Conservation (phyloP, 495 filamentous ascomycete species). For the Pyronema domesticum region DNA sequence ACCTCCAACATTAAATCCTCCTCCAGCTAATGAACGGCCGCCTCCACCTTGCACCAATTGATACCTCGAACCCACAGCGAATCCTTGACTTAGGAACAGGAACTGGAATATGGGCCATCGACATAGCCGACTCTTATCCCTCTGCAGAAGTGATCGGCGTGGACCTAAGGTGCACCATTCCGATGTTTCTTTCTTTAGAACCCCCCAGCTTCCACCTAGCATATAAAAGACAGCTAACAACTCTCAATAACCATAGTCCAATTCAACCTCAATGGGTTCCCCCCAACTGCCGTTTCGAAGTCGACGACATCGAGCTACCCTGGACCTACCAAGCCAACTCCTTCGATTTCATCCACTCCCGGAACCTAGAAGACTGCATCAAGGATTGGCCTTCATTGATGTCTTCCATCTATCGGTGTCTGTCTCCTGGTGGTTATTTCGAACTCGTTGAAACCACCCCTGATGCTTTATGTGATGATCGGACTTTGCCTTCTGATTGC, state of each 20-base stretch:
- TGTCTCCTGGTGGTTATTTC: constrained; percentile 4
- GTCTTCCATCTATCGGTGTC: not conserved
- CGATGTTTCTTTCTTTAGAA: no score
- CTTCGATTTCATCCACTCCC: constrained; percentile 27
- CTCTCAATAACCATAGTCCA: no score
- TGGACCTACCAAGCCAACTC: constrained; percentile 10
- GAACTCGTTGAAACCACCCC: constrained; percentile 9
- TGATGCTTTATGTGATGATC: no score
- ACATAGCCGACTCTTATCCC: not conserved
- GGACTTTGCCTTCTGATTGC: no score
- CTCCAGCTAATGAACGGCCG: no score
- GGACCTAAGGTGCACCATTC: not conserved
- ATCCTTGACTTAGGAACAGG: no score
- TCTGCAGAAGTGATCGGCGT: not conserved
- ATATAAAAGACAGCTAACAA: no score
- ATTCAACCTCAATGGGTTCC: not conserved
- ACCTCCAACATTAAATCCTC: no score
- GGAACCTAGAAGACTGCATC: constrained; percentile 16
- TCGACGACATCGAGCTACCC: not conserved
- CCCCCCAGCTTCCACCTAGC: no score
- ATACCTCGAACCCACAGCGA: no score
- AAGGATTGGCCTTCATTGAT: constrained; percentile 2
- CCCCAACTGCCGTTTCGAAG: not conserved
- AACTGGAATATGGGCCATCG: no score
- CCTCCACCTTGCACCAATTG: no score